Percentiles rank a stretch among this genome's conserved stretches.
These are phyloP conservation scores for Aspergillus sp. DNA, from an alignment of 2,329 filamentous ascomycete genomes.

Conservation along the genomic window DNA sequence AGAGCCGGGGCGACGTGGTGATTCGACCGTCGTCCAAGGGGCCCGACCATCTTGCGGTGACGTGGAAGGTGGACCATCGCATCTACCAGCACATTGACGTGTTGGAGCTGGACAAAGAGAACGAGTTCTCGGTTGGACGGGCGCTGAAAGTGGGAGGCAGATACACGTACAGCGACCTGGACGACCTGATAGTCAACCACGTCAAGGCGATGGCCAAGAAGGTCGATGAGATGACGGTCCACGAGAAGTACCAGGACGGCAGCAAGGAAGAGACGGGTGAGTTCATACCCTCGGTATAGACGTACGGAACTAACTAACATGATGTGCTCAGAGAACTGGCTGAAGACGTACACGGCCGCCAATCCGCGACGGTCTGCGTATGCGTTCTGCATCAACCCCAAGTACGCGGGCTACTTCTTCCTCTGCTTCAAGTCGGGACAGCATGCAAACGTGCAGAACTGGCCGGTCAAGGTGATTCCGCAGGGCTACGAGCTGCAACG, in stretches of 20 bases:
- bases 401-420: conserved; percentile 88
- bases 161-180: conserved; percentile 88
- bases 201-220: conserved; percentile 97
- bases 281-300: conserved; percentile 27
- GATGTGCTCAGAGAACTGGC: conserved; percentile 66
- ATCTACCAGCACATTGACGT: conserved; percentile 99
- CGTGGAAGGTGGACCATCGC: conserved; percentile 93
- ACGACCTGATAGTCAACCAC: conserved; percentile 94
- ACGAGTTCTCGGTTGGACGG: conserved; percentile 85
- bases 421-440: conserved; percentile 92
- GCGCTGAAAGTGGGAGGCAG: conserved; percentile 77
- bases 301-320: too few species aligned
- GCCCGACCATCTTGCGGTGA: conserved; percentile 87
- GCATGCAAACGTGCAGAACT: conserved; percentile 61
- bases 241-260: conserved; percentile 85
- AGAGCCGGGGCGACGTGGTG: conserved; percentile 79
- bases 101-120: conserved; percentile 91
- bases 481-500: conserved; percentile 87
- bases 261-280: conserved; percentile 76
- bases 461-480: conserved; percentile 84
- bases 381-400: conserved; percentile 87
- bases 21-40: conserved; percentile 94
- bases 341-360: conserved; percentile 89
- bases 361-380: conserved; percentile 92
- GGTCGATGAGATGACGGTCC: conserved; percentile 88